Base-by-base conservation (phyloP, 768 basidiomycete species). In the Gloeophyllum trabeum region DNA sequence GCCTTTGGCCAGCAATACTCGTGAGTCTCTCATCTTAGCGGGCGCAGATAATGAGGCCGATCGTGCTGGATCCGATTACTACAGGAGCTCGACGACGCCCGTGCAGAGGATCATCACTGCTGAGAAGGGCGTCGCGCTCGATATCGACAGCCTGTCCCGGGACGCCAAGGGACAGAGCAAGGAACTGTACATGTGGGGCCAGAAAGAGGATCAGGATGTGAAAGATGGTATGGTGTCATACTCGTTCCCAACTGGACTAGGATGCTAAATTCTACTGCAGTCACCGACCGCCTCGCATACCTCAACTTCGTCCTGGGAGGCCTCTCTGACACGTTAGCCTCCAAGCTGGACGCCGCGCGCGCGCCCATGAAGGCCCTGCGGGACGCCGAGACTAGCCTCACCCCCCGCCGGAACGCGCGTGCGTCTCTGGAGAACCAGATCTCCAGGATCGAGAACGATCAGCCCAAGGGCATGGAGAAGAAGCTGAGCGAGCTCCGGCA, bases 171-270 rank as follows among this genome's bases (percentile, higher is more conserved):
- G 72, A 1, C 76, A 80, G 54, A 85, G 84, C 69, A 90, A 89
- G 60, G 89, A 90, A 46, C 63, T 90, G 20, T 91, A 87, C 51
- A 74, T 73, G 12, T 91, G 87, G 87, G 87, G 88, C 10, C 86
- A 89, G 56, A 52, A 55, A 1, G 81, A 89, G 51, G 58, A 61
- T 4, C 67, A 71, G 16, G 88, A 91, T 64, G 46, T 91, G 56
- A 87, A 75, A 52, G 88, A 88, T 63, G 81, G 83, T 79, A 43
- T 35, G 70, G 24, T 14, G 4, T 37, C 12, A 24, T 25, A 47
- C 46, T 34, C n/a, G 25, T 41, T 42, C 43, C 24, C n/a, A n/a
- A n/a, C n/a, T n/a, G n/a, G n/a, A n/a, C n/a, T 48, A n/a, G n/a
- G 28, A 42, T 40, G 14, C 46, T 47, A 10, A 34, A 43, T 7